A percentile compares a stretch with the other conserved stretches of the same genome.
Conservation (phyloP, 2,329 filamentous ascomycete genomes). For the Colletotrichum lentis region DNA sequence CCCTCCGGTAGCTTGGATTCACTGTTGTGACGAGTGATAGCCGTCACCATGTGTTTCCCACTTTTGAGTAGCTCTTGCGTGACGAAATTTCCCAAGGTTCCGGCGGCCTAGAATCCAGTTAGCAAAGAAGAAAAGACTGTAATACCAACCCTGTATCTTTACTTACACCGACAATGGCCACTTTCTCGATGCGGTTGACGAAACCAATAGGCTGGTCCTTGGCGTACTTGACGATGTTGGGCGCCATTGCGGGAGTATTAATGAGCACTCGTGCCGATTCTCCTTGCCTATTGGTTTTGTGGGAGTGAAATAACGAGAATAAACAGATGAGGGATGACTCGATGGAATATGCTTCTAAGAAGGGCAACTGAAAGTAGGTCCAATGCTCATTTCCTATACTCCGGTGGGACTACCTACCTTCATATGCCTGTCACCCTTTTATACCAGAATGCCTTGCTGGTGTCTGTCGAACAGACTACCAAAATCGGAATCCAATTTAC, state of each 20-base stretch:
- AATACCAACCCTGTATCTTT: background rate
- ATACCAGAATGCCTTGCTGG: background rate
- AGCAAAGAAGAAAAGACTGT: background rate
- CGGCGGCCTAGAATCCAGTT: slow-evolving; percentile 48
- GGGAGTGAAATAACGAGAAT: background rate
- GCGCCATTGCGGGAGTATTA: slow-evolving; percentile 7
- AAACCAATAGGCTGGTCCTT: slow-evolving; percentile 50
- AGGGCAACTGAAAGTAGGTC: background rate
- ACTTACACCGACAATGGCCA: slow-evolving; percentile 59
- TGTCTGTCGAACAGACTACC: background rate
- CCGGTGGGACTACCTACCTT: background rate
- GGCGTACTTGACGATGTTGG: slow-evolving; percentile 41
- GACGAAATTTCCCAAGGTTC: slow-evolving; percentile 54
- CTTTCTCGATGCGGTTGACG: slow-evolving; percentile 53
- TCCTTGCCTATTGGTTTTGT: no score
- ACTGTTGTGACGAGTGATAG: slow-evolving; percentile 59
- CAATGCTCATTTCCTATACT: no score
- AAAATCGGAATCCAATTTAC: background rate
- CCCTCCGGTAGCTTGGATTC: slow-evolving; percentile 53
- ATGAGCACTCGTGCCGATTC: no score
- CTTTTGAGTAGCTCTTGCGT: slow-evolving; percentile 54
- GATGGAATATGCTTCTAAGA: background rate
- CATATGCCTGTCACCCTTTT: background rate
- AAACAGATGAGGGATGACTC: background rate
- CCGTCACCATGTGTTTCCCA: slow-evolving; percentile 62